These are phyloP conservation scores for Macrophomina phaseolina DNA, from an alignment of 2,329 filamentous ascomycete species.

Conservation along the genomic window DNA sequence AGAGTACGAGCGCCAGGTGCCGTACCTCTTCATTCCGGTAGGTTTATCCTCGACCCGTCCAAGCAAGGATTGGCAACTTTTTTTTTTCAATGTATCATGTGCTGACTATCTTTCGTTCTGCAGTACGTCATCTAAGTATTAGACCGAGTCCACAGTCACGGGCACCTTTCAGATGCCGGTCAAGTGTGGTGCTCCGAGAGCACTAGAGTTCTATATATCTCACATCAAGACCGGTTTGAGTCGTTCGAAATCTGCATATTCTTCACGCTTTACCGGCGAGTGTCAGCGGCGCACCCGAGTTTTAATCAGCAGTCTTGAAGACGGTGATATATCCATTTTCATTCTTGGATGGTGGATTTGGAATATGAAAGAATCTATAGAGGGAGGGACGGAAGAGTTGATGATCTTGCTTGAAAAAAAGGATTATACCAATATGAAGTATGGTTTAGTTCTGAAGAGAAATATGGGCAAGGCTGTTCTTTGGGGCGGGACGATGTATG, in stretches of 20 bases:
- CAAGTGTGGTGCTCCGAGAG: conserved; percentile 2
- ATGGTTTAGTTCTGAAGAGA: background rate
- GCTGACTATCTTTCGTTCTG: background rate
- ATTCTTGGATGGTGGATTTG: background rate
- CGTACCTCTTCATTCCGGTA: conserved; percentile 82
- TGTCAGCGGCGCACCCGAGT: conserved; percentile 11
- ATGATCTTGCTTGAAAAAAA: background rate
- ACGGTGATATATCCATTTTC: conserved; percentile 11
- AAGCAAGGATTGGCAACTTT: background rate
- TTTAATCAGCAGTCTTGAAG: conserved; percentile 21
- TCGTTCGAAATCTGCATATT: conserved; percentile 6
- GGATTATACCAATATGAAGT: background rate
- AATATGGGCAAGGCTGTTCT: background rate
- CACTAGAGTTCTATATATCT: background rate
- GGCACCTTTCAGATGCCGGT: conserved; percentile 5
- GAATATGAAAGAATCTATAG: background rate
- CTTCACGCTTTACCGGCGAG: conserved; percentile 5
- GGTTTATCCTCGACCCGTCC: conserved; percentile 27
- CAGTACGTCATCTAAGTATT: conserved; percentile 26
- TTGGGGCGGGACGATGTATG: background rate
- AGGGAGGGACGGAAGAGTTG: background rate
- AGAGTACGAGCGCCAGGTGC: conserved; percentile 80
- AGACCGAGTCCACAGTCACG: background rate
- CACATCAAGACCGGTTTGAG: conserved; percentile 2
- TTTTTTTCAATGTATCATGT: background rate